Base-by-base conservation (phyloP, 2,329 filamentous ascomycete genomes). In the Setomelanomma holmii region DNA sequence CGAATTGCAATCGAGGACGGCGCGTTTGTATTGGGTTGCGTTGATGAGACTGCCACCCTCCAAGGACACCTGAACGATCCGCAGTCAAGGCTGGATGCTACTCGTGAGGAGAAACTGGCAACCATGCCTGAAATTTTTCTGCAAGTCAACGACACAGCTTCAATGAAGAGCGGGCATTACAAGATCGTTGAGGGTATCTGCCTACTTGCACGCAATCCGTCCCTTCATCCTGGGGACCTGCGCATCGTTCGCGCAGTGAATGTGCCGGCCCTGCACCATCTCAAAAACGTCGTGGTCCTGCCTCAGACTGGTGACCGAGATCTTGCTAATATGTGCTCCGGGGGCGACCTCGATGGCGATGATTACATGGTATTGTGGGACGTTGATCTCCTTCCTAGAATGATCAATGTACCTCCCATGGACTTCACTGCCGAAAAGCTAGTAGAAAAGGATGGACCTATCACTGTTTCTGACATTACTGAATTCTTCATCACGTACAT, bases 331-430 rank as follows among this genome's bases (percentile, higher is more conserved):
- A 98, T 98, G 93, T 92, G 95, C 58, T 96, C 95, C 4, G 95
- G 95, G 1, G 95, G 95, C 0, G 95, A 99, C 68, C 82, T 99
- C 0, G 95, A 99, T 68, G 95, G 95, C 0, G 95, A 99, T 65
- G 95, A 99, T 69, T 99, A 92, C 70, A 88, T 98, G 49, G 86
- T 98, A 4, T 89, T 97, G 40, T 99, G 95, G 93, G 93, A 99
- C 61, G 72, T 81, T 19, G 82, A 84, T 12, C 78, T 99, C 5
- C 79, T 96, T 21, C 70, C 71, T 5, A 60, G 74, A 1, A 76
- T 84, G 44, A 90, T 89, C 85, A 90, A 95, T 60, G 79, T 84
- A 27, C 77, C 82, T 0, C 88, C 95, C 0, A 96, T 98, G 91
- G 82, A 89, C 57, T 95, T 92, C 66, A 79, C 81, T 0, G 79